Evolutionary conservation across 192 early-diverging fungal species (phyloP), one percentile per base, ranked within the genome.

Genomic region (Entophlyctis luteolus): DNA sequence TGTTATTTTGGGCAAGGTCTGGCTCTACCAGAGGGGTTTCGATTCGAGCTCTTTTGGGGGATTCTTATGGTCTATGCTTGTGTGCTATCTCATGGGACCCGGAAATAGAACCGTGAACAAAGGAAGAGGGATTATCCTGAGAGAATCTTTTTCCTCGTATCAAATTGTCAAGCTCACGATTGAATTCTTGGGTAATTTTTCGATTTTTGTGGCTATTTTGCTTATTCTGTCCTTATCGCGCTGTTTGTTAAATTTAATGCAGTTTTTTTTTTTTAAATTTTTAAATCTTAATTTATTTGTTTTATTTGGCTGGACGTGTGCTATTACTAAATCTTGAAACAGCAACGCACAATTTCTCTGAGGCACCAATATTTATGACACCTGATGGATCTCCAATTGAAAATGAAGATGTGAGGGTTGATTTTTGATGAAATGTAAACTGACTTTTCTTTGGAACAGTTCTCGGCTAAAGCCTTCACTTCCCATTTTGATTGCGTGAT

Each of bases 101-200:
- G 72, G 50, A 84, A 88, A 84, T 75, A 67, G 42, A 5, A 54
- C 52, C 72, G 62, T 10, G 39, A 62, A 32, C 62, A 58, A 18
- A 86, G 49, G 63, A 25, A 54, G 35, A 3, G 32, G 31, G 1
- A 28, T 66, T 2, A 34, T 39, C 2, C 55, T 66, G 50, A 52
- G 36, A 29, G 82, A 53, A 70, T 95, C 32, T 14, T 92, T 89
- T 77, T 90, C 84, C 71, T 87, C 90, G 5, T 93, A 92, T 74
- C 92, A 95, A 73, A 78, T 98, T 70, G 78, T 95, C 53, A 86
- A 87, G 45, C 88, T 93, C 39, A 86, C 89, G 0, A 84, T 98
- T 48, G 91, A 94, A 67, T 94, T 89, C 66, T 52, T 96, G 31
- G 86, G 84, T 57, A 54, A 46, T 12, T 70, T 65, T 46, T n/a